Conservation (phyloP, 2,329 filamentous ascomycete genomes). For the Penicillium polonicum region DNA sequence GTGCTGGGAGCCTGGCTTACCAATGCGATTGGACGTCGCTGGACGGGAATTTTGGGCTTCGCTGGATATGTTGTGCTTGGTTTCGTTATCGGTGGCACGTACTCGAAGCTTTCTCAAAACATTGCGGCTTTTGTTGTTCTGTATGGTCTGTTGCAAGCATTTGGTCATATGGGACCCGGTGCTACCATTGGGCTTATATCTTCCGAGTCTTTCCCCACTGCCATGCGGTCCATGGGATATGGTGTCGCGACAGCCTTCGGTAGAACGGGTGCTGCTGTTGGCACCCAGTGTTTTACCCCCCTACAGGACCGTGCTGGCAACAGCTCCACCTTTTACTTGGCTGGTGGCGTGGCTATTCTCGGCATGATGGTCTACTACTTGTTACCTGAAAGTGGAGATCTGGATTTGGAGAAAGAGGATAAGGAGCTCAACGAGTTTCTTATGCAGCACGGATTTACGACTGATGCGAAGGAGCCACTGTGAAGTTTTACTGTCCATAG, state of each 20-base stretch:
- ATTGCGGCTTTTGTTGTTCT: conserved; percentile 37
- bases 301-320: conserved; percentile 31
- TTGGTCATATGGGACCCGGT: conserved; percentile 38
- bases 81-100: conserved; percentile 35
- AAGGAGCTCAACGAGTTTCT: conserved; percentile 24
- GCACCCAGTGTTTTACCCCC: conserved; percentile 37
- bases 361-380: conserved; percentile 32
- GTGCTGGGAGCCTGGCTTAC: conserved; percentile 35
- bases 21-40: conserved; percentile 33
- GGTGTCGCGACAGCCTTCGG: conserved; percentile 37
- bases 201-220: conserved; percentile 35
- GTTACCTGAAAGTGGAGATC: conserved; percentile 31
- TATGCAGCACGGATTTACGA: conserved; percentile 22
- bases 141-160: conserved; percentile 34
- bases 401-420: conserved; percentile 33
- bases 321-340: conserved; percentile 35
- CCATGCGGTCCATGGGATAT: conserved; percentile 35
- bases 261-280: conserved; percentile 36
- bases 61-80: conserved; percentile 29
- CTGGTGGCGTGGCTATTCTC: conserved; percentile 30
- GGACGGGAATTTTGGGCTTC: conserved; percentile 35
- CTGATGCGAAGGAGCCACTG: not conserved
- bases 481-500: not conserved
- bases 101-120: conserved; percentile 26
- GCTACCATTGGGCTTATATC: conserved; percentile 36